These are phyloP conservation scores for Exophiala sp. DNA, from an alignment of 2,329 filamentous ascomycete genomes.

Conservation along the genomic window DNA sequence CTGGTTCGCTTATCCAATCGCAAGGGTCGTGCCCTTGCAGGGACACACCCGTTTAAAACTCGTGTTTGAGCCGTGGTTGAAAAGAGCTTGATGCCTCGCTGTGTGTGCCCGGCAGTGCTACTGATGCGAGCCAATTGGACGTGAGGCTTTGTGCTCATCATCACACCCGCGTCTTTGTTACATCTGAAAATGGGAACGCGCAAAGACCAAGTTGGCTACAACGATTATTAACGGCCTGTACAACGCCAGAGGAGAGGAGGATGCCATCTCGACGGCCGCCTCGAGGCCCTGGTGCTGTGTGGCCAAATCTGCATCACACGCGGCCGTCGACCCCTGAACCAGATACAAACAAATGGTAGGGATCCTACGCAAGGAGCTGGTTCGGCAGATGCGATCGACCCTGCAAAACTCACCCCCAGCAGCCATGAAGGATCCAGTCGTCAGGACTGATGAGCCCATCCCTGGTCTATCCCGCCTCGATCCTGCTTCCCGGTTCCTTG, in stretches of 20 bases:
- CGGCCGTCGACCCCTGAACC: constrained; percentile 7
- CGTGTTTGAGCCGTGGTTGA: constrained; percentile 1
- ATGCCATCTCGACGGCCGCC: not conserved
- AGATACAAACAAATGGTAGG: not conserved
- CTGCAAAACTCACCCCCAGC: not conserved
- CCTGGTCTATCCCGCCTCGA: not conserved
- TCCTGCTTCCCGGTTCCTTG: too few relatives aligned
- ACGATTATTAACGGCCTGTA: not conserved
- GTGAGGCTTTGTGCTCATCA: not conserved
- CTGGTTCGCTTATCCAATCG: constrained; percentile 17
- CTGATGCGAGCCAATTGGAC: constrained; percentile 8
- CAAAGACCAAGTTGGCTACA: not conserved
- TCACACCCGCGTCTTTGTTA: constrained; percentile 7
- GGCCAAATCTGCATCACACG: constrained; percentile 11
- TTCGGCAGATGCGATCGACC: too few relatives aligned
- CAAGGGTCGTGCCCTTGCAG: constrained; percentile 6
- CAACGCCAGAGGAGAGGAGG: not conserved
- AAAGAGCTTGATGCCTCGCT: not conserved
- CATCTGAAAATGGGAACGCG: not conserved
- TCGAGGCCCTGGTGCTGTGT: too few relatives aligned
- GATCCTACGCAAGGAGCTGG: not conserved
- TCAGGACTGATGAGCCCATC: not conserved
- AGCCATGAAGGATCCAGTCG: not conserved
- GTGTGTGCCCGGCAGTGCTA: not conserved
- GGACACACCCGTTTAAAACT: constrained; percentile 5